phyloP scores from a whole-genome alignment of 1,284 basidiomycete genomes.

The Sparassis latifolia region DNA sequence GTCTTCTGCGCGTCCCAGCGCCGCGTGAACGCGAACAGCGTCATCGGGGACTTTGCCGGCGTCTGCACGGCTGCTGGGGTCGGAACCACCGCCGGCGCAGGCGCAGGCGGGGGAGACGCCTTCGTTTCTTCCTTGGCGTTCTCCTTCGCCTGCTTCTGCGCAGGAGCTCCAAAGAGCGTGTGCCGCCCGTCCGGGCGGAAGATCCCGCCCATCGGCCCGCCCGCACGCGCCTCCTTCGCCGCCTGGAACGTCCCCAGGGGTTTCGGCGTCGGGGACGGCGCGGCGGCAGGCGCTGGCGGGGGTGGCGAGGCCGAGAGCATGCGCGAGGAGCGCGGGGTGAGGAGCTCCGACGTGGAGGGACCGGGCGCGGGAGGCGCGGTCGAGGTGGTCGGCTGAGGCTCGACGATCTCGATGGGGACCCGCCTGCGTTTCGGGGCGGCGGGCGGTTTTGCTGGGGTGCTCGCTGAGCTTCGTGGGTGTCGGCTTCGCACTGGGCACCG shows the following conservation, averaged over 20 bases:
- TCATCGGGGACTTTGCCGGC: slow-evolving; percentile 29
- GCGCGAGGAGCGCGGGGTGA: slow-evolving; percentile 31
- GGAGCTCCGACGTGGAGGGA: slow-evolving; percentile 10
- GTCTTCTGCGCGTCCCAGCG: slow-evolving; percentile 40
- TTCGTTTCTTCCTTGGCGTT: slow-evolving; percentile 5
- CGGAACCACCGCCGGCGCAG: neutral
- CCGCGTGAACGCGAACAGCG: slow-evolving; percentile 53
- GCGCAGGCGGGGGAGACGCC: neutral
- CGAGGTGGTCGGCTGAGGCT: slow-evolving; percentile 22
- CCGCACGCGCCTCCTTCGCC: slow-evolving; percentile 47
- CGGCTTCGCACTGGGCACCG: slow-evolving; percentile 11
- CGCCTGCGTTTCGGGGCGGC: slow-evolving; percentile 39
- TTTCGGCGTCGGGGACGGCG: slow-evolving; percentile 8
- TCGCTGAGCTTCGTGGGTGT: neutral
- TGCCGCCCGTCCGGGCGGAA: slow-evolving; percentile 22
- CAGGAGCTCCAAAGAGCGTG: slow-evolving; percentile 13
- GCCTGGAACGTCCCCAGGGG: slow-evolving; percentile 40
- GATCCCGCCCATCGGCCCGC: slow-evolving; percentile 22
- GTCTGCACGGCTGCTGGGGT: neutral
- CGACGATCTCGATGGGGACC: slow-evolving; percentile 65
- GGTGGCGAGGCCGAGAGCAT: slow-evolving; percentile 9
- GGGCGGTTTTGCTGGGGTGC: slow-evolving; percentile 2
- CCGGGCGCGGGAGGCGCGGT: slow-evolving; percentile 7
- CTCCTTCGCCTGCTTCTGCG: neutral
- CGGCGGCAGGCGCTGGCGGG: slow-evolving; percentile 8